These are phyloP conservation scores for Sporothrix brunneoviolacea DNA, from an alignment of 2,329 filamentous ascomycete species.

Conservation along the genomic window DNA sequence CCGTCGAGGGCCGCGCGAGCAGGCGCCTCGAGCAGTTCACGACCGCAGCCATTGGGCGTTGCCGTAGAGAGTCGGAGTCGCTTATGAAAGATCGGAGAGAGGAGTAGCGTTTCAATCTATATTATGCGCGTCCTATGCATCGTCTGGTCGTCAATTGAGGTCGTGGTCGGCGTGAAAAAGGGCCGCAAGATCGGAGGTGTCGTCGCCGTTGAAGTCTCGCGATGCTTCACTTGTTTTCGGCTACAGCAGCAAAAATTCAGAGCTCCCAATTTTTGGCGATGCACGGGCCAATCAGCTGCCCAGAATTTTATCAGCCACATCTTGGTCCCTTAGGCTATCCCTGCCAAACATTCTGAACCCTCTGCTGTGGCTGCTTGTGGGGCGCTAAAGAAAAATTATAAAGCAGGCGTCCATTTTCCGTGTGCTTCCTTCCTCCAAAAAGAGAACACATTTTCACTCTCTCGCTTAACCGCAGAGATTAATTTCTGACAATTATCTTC, in stretches of 20 bases:
- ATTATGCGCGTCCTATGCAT: neutral
- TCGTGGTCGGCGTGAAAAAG: neutral
- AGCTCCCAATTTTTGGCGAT: constrained; percentile 4
- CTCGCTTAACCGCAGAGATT: neutral
- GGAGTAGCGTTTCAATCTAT: neutral
- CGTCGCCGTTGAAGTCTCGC: constrained; percentile 4
- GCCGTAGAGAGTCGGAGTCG: neutral
- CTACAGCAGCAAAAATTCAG: neutral
- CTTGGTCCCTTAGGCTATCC: too few relatives aligned
- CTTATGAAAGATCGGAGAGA: too few relatives aligned
- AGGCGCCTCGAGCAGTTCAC: constrained; percentile 16
- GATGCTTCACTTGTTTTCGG: neutral
- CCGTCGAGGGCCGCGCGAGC: constrained; percentile 11
- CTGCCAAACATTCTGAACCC: too few relatives aligned
- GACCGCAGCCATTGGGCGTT: constrained; percentile 11
- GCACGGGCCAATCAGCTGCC: constrained; percentile 4
- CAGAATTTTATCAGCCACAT: neutral
- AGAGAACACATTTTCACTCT: constrained; percentile 11
- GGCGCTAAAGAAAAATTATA: constrained; percentile 1
- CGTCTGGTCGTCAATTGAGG: neutral
- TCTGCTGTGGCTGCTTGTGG: constrained; percentile 3
- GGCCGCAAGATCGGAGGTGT: neutral
- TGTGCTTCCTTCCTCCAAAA: neutral
- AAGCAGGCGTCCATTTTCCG: neutral
- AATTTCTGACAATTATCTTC: neutral